phyloP scores from a whole-genome alignment of 306 rosid genomes.

The barrel medic (Medicago truncatula) region DNA sequence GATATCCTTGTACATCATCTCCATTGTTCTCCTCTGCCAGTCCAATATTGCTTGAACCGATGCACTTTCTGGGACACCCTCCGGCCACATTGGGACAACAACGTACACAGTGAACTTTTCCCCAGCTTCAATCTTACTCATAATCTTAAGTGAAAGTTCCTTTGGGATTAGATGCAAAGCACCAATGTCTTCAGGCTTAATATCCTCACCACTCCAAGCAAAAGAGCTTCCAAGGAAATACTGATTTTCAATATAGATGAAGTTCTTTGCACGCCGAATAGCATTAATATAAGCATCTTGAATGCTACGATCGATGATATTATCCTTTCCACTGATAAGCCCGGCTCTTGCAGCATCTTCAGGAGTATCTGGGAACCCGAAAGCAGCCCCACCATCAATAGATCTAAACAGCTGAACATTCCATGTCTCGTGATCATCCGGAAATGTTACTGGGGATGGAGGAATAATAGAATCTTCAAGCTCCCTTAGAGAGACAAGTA shows the following conservation, averaged over 20 bases:
- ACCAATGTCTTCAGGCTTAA: constrained; percentile 70
- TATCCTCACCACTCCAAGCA: constrained; percentile 60
- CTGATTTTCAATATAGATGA: constrained; percentile 75
- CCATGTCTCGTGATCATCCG: constrained; percentile 73
- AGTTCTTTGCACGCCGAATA: constrained; percentile 74
- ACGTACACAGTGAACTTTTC: constrained; percentile 71
- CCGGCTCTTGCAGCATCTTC: constrained; percentile 79
- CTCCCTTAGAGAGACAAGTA: constrained; percentile 62
- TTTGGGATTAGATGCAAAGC: constrained; percentile 72
- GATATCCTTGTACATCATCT: constrained; percentile 76
- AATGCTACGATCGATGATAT: constrained; percentile 75
- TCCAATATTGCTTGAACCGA: constrained; percentile 83
- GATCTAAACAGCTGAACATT: constrained; percentile 81
- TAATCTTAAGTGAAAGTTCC: constrained; percentile 76
- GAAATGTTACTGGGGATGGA: constrained; percentile 70
- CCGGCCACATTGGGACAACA: constrained; percentile 84
- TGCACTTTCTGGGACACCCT: constrained; percentile 75
- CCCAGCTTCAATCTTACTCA: constrained; percentile 76
- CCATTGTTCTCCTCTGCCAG: constrained; percentile 80
- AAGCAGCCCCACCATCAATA: constrained; percentile 82
- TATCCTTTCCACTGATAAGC: constrained; percentile 75
- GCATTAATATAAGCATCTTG: constrained; percentile 78
- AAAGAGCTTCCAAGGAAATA: constrained; percentile 78
- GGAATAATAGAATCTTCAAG: constrained; percentile 65
- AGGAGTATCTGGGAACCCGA: constrained; percentile 79